Conservation (phyloP, 805 yeast species). For the Candida nanaspora region DNA sequence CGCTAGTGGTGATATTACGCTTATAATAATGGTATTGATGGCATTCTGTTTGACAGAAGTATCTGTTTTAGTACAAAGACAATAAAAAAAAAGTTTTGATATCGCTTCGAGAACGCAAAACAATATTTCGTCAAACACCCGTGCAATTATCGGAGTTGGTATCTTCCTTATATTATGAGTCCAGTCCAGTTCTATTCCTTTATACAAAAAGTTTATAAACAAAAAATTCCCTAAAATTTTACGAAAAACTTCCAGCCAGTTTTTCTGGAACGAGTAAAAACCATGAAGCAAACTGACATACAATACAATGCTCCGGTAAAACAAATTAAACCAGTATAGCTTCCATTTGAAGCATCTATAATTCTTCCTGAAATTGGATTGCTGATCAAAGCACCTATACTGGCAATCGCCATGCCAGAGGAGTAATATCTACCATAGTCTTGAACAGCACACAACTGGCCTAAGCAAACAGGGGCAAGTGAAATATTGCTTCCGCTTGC, state of each 20-base stretch:
- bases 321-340: neutral
- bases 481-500: conserved; percentile 29
- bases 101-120: no score
- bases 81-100: no score
- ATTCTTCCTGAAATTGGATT: conserved; percentile 1
- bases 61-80: no score
- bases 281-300: neutral
- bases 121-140: no score
- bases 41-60: no score
- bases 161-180: no score
- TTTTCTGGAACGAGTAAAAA: neutral
- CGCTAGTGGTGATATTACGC: no score
- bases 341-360: neutral
- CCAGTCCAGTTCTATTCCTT: no score
- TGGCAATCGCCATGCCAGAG: neutral
- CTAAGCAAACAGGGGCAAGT: conserved; percentile 32
- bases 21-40: no score
- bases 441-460: conserved; percentile 28
- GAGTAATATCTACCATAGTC: conserved; percentile 31
- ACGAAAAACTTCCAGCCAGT: neutral
- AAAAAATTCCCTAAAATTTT: no score
- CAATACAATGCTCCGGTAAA: conserved; percentile 1
- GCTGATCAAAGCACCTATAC: conserved; percentile 2
- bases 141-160: no score
- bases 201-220: no score